A percentile compares a stretch with the other conserved stretches of the same genome.
phyloP scores from a whole-genome alignment of 495 filamentous ascomycete species.

The Opeltia flavorubescens region DNA sequence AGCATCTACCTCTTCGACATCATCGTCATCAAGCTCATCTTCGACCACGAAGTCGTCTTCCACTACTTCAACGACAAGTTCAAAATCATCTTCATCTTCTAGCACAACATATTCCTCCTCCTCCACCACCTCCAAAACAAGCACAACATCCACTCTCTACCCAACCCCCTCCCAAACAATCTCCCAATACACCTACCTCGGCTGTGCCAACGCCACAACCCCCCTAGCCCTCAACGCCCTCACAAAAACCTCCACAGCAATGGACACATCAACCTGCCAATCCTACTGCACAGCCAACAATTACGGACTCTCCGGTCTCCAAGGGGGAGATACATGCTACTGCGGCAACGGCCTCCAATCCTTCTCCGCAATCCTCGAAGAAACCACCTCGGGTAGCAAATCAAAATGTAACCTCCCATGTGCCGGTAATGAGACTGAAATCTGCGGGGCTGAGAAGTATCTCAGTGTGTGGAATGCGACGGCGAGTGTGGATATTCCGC shows the following conservation, averaged over 20 bases:
- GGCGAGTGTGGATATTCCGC: constrained; percentile 8
- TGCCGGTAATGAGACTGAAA: constrained; percentile 22
- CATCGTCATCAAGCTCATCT: not conserved
- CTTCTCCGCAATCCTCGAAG: constrained; percentile 9
- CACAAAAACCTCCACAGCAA: not conserved
- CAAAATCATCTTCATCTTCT: not conserved
- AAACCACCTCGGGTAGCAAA: not conserved
- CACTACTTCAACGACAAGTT: not conserved
- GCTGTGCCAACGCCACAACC: constrained; percentile 34
- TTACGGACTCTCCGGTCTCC: constrained; percentile 18
- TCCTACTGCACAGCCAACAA: constrained; percentile 1
- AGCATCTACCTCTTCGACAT: not conserved
- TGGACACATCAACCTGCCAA: constrained; percentile 4
- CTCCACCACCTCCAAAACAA: not conserved
- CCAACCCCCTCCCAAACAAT: constrained; percentile 24
- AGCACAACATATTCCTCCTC: not conserved
- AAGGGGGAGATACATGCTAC: constrained; percentile 25
- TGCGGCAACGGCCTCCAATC: constrained; percentile 32
- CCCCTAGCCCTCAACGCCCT: constrained; percentile 18
- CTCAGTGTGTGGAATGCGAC: constrained; percentile 13
- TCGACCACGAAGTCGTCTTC: constrained; percentile 1
- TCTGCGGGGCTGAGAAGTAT: constrained; percentile 7
- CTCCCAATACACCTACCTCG: constrained; percentile 27
- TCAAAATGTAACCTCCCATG: constrained; percentile 38
- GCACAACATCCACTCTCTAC: constrained; percentile 4